These are phyloP conservation scores for Phialophora tarda DNA, from an alignment of 2,329 filamentous ascomycete species.

Conservation along the genomic window DNA sequence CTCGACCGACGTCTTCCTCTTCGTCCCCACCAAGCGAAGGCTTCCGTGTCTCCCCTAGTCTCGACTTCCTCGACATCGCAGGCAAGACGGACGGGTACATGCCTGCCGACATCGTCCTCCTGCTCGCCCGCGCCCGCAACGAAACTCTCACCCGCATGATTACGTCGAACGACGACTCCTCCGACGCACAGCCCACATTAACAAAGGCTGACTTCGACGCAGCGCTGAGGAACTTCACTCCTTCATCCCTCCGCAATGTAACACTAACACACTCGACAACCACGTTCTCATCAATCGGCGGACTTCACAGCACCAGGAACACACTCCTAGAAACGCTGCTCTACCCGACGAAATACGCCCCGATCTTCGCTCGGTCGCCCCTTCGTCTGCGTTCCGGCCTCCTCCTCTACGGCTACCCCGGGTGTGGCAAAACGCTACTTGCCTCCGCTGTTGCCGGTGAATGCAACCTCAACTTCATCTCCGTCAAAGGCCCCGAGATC, in stretches of 20 bases:
- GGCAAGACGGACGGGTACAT: slow-evolving; percentile 97
- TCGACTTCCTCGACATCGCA: slow-evolving; percentile 91
- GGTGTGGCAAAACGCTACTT: slow-evolving; percentile 94
- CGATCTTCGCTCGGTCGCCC: slow-evolving; percentile 95
- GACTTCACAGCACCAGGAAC: slow-evolving; percentile 81
- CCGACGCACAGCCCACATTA: slow-evolving; percentile 65
- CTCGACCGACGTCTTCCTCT: slow-evolving; percentile 52
- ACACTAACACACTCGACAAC: slow-evolving; percentile 91
- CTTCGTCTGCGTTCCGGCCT: slow-evolving; percentile 92
- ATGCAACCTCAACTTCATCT: slow-evolving; percentile 97
- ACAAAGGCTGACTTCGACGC: slow-evolving; percentile 77
- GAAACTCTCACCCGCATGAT: slow-evolving; percentile 87
- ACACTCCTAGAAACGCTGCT: slow-evolving; percentile 94
- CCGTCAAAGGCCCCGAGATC: slow-evolving; percentile 96
- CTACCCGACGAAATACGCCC: slow-evolving; percentile 96
- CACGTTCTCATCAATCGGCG: slow-evolving; percentile 90
- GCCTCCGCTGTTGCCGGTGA: slow-evolving; percentile 97
- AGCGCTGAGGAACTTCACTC: slow-evolving; percentile 90
- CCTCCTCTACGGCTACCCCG: slow-evolving; percentile 90
- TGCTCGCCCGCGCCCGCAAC: slow-evolving; percentile 85
- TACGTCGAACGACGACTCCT: slow-evolving; percentile 43
- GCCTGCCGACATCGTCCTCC: slow-evolving; percentile 87
- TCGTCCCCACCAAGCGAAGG: slow-evolving; percentile 57
- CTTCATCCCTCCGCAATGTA: slow-evolving; percentile 91
- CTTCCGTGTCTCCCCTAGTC: slow-evolving; percentile 73